Base-by-base conservation (phyloP, 2,329 filamentous ascomycete genomes). In the Blastomyces gilchristii region DNA sequence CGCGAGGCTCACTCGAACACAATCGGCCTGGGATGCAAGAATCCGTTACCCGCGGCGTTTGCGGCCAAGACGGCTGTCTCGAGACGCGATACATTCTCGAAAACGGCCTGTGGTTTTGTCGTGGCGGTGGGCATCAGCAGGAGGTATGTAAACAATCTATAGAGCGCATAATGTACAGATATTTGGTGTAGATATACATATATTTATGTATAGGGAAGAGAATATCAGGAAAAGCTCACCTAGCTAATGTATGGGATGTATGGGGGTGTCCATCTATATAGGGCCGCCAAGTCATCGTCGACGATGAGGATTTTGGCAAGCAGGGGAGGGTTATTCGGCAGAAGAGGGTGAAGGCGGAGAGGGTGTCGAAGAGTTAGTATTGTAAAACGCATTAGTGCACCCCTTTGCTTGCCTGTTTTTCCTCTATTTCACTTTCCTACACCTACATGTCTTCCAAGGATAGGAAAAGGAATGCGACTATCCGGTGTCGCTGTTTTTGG, bases 101-200 rank as follows among this genome's bases (percentile, higher is more conserved):
- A 67, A 88, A 89, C 74, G 90, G 90, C 3, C 83, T 87, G 63
- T 85, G 87, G 66, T 95, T 90, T 73, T 96, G 91, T 75, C 82
- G 87, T 66, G 87, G 89, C 68, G 90, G 90, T 47, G 45, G 45
- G 41, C 91, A 95, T 78, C 85, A 87, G 68, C 86, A 92, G 68
- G 86, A 90, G 76, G 88, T 90, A 76, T 31, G 28, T 31, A 31
- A 31, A 31, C 2, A 31, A 31, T 31, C 28, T 31, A 4, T 31
- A 31, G 2, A 31, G 28, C 28, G 4, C 4, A 31, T 22, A 31
- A 31, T 31, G 28, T 31, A 31, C 4, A 31, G 28, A 31, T 31
- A 31, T 31, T 31, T 31, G 28, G 28, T 31, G 28, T 4, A 31
- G 28, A 31, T 31, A 31, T 31, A 31, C 28, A 31, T 31, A 31